These are phyloP conservation scores for Parietichytrium sp. DNA, from an alignment of 108 stramenopile species.

Conservation along the genomic window DNA sequence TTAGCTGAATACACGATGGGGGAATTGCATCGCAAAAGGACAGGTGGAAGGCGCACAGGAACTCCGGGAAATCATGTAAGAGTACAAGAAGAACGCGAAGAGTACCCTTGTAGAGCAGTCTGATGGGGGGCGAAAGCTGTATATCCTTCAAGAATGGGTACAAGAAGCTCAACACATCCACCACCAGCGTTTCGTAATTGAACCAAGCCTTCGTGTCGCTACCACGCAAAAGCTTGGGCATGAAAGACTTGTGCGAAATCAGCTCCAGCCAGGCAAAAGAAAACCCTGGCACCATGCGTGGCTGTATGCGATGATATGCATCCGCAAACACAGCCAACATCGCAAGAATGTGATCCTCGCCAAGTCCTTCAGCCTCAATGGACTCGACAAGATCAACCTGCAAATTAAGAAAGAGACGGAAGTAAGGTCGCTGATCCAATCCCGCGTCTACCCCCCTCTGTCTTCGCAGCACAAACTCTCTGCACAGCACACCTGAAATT, in stretches of 20 bases:
- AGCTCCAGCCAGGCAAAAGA: slow-evolving; percentile 97
- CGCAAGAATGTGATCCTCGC: slow-evolving; percentile 41
- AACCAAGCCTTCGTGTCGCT: slow-evolving; percentile 88
- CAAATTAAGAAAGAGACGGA: slow-evolving; percentile 86
- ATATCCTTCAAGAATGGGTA: slow-evolving; percentile 80
- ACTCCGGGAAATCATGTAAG: slow-evolving; percentile 96
- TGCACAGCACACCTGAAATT: not conserved
- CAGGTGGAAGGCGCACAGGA: slow-evolving; percentile 89
- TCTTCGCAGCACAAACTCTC: slow-evolving; percentile 4
- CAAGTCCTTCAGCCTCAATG: slow-evolving; percentile 29
- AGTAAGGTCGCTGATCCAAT: slow-evolving; percentile 95
- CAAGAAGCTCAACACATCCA: slow-evolving; percentile 87
- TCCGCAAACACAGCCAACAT: slow-evolving; percentile 84
- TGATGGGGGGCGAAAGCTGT: slow-evolving; percentile 77
- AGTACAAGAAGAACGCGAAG: slow-evolving; percentile 91
- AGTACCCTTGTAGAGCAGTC: slow-evolving; percentile 91
- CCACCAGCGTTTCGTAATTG: slow-evolving; percentile 87
- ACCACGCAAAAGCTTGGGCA: slow-evolving; percentile 84
- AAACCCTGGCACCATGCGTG: slow-evolving; percentile 85
- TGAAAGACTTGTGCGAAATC: slow-evolving; percentile 88
- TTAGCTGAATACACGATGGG: slow-evolving; percentile 91
- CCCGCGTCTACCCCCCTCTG: not conserved
- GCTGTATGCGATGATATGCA: slow-evolving; percentile 89
- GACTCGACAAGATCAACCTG: slow-evolving; percentile 85
- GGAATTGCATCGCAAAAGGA: slow-evolving; percentile 97